These are phyloP conservation scores for Jamesozyma lodderae DNA, from an alignment of 805 yeast genomes.

Conservation along the genomic window DNA sequence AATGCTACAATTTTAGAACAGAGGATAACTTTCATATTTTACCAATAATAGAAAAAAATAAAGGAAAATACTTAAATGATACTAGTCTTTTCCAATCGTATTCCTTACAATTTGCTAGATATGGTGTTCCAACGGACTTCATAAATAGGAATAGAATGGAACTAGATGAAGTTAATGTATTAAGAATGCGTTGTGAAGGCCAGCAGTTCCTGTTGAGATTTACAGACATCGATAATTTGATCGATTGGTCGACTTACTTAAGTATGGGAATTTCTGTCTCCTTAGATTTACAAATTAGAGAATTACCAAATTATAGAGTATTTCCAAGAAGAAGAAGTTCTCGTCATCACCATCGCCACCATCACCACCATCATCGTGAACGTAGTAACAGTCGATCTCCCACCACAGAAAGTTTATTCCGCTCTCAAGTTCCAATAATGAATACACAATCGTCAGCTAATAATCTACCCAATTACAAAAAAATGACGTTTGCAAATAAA, in stretches of 20 bases:
- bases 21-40: slow-evolving; percentile 17
- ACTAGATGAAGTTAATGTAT: slow-evolving; percentile 43
- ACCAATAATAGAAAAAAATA: slow-evolving; percentile 11
- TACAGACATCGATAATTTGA: slow-evolving; percentile 49
- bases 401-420: no score
- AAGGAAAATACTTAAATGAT: slow-evolving; percentile 23
- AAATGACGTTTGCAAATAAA: no score
- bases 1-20: slow-evolving; percentile 18
- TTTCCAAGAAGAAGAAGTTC: slow-evolving; percentile 70
- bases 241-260: slow-evolving; percentile 69
- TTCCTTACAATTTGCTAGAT: slow-evolving; percentile 72
- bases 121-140: slow-evolving; percentile 74
- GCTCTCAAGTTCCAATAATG: no score
- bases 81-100: slow-evolving; percentile 46
- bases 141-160: slow-evolving; percentile 1
- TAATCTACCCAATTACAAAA: no score
- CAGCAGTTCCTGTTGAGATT: slow-evolving; percentile 72
- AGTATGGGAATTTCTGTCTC: slow-evolving; percentile 71
- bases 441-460: no score
- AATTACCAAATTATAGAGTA: slow-evolving; percentile 65
- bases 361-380: background rate
- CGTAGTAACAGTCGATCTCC: no score
- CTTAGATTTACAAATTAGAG: slow-evolving; percentile 63
- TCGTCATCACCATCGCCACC: slow-evolving; percentile 13
- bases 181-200: slow-evolving; percentile 70